A percentile compares a stretch with the other conserved stretches of the same genome.
Evolutionary conservation across 306 rosid species (phyloP).

Genomic region (Mucuna pruriens): DNA sequence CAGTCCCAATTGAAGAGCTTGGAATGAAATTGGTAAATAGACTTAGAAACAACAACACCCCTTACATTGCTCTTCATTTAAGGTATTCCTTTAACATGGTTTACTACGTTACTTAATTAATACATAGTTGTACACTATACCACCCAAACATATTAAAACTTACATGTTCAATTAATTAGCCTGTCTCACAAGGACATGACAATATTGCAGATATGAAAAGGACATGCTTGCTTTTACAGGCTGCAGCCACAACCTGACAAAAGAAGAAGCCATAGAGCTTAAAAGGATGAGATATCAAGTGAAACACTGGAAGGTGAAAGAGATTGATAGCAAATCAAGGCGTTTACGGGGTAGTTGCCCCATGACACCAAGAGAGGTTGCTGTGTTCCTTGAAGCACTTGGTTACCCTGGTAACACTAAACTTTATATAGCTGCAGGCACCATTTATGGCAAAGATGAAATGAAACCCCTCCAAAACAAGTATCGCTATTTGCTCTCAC

Average conservation of each 20-base stretch:
- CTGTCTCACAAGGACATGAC: neutral
- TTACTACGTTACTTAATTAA: neutral
- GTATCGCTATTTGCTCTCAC: conserved; percentile 57
- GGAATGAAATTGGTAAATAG: conserved; percentile 61
- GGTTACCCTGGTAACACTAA: conserved; percentile 68
- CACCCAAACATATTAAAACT: neutral
- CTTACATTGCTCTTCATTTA: conserved; percentile 70
- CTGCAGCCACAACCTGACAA: conserved; percentile 63
- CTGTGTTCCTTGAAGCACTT: conserved; percentile 65
- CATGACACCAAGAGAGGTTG: conserved; percentile 83
- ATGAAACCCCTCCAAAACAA: conserved; percentile 44
- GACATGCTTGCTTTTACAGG: conserved; percentile 89
- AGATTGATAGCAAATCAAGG: conserved; percentile 49
- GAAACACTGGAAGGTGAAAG: conserved; percentile 69
- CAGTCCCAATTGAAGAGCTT: conserved; percentile 59
- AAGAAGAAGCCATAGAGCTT: conserved; percentile 50
- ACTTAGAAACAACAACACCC: conserved; percentile 43
- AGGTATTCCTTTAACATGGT: conserved; percentile 47
- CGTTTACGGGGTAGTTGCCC: conserved; percentile 65
- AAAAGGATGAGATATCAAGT: conserved; percentile 49
- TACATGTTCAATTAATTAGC: neutral
- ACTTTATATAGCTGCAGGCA: conserved; percentile 63
- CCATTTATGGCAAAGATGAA: conserved; percentile 58
- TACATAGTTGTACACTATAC: neutral
- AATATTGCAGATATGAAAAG: conserved; percentile 67